Evolutionary conservation across 352 stramenopile genomes (phyloP), one percentile per base, ranked within the genome.

Genomic region (Plasmopara muralis): DNA sequence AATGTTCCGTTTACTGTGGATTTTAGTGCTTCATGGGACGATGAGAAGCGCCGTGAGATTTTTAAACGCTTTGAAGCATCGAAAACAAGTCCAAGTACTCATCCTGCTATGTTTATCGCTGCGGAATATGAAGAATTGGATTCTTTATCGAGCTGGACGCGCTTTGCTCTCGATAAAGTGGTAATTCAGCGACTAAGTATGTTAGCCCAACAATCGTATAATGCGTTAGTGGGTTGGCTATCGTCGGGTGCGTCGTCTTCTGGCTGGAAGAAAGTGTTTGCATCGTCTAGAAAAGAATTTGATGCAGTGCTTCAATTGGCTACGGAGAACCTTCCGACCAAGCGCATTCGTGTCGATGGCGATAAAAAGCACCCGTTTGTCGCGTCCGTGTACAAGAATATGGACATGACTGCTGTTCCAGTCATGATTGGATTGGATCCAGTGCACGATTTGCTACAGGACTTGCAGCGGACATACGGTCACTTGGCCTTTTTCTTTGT

Each of bases 361-460:
- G 63, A 70, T 57, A 88, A 84, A 62, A 88, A 85, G 50, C 74
- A 83, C 15, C 64, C 78, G 43, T 91, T 87, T 47, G 70, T 79
- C 6, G 55, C 76, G 20, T 67, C 81, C 5, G 78, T 89, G 52
- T 93, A 91, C 73, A 93, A 91, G 68, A 93, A 93, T 66, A 89
- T 91, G 77, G 67, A 85, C 50, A 58, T 87, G 31, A 74, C 77
- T 8, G 50, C 64, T 0, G 69, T 87, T 31, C 74, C 74, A 1
- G 66, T 93, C 25, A 73, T 84, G 60, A 50, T 90, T 9, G 83
- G 78, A 7, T 88, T 93, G 38, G 74, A 90, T 53, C 83, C 83
- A 0, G 74, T 91, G 47, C 70, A 72, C n/a, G 65, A 82, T 47
- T 60, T 91, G 12, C 51, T 93, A 12, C 41, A 60, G 13, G 72